Evolutionary conservation across 2,329 filamentous ascomycete genomes (phyloP).

Genomic region (Diaporthe vexans): DNA sequence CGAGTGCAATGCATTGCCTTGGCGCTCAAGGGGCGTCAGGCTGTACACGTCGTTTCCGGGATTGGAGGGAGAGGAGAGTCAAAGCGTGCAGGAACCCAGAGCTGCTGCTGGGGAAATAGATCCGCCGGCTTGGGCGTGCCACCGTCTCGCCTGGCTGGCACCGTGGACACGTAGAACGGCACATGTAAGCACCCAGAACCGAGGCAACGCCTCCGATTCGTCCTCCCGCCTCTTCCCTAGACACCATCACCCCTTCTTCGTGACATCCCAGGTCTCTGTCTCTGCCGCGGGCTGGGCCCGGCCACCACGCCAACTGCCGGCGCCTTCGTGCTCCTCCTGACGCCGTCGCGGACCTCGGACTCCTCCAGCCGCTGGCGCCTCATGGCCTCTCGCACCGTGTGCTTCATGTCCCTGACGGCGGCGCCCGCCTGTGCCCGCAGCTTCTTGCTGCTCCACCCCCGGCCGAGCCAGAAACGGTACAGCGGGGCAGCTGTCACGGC

Average conservation of each 20-base stretch:
- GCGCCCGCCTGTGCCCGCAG: constrained; percentile 15
- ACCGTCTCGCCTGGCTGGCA: not conserved
- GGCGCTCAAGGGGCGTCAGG: constrained; percentile 6
- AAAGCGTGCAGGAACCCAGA: constrained; percentile 25
- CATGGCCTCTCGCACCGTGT: constrained; percentile 27
- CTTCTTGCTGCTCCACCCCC: constrained; percentile 22
- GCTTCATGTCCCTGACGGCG: constrained; percentile 32
- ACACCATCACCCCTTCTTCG: not conserved
- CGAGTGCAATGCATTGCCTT: constrained; percentile 2
- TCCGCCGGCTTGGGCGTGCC: not conserved
- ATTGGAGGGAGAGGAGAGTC: not conserved
- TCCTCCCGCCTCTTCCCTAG: not conserved
- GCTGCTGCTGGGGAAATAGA: constrained; percentile 1
- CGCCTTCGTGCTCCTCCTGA: not conserved
- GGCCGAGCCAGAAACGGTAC: constrained; percentile 34
- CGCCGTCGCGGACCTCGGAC: constrained; percentile 33
- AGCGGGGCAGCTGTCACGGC: constrained; percentile 15
- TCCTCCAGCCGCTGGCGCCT: constrained; percentile 1
- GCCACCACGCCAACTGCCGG: not conserved
- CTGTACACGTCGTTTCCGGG: not conserved
- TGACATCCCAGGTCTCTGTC: not conserved
- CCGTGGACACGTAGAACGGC: not conserved
- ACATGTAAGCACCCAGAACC: not conserved
- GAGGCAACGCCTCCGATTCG: constrained; percentile 7
- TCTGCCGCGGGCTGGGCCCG: not conserved